phyloP scores from a whole-genome alignment of 202 grass and related monocot genomes.

The Carex arenaria region DNA sequence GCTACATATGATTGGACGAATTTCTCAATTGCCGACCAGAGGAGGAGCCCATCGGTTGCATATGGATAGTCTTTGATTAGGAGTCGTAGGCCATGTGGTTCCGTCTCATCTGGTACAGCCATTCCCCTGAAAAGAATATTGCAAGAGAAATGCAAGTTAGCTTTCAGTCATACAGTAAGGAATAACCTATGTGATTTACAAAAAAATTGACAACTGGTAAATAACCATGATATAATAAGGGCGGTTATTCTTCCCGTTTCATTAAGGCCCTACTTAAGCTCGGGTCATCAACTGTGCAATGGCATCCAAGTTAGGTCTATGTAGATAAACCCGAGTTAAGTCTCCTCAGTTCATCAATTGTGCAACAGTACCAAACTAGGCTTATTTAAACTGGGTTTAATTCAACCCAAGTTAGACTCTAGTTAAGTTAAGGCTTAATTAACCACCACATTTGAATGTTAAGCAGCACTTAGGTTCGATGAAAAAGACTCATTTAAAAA shows the following conservation, averaged over 20 bases:
- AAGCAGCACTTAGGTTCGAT: neutral
- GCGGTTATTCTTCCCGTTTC: neutral
- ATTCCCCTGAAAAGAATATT: conserved; percentile 50
- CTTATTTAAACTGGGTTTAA: neutral
- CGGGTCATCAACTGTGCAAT: neutral
- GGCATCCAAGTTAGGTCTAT: neutral
- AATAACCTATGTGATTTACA: neutral
- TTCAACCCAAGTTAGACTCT: neutral
- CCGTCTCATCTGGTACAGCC: conserved; percentile 69
- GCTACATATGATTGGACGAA: conserved; percentile 61
- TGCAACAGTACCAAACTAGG: neutral
- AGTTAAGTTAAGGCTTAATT: neutral
- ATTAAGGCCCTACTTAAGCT: neutral
- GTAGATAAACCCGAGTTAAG: neutral
- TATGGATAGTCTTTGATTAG: conserved; percentile 96
- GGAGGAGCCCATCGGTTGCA: conserved; percentile 72
- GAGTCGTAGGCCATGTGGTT: conserved; percentile 63
- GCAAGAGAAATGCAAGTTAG: neutral
- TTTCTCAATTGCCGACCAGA: conserved; percentile 66
- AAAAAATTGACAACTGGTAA: neutral
- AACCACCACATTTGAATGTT: neutral
- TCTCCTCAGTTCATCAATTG: neutral
- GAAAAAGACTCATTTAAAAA: neutral
- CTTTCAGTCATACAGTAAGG: too few species aligned
- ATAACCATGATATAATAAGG: neutral